Base-by-base conservation (phyloP, 1,284 basidiomycete genomes). In the Meira miltonrushii region DNA sequence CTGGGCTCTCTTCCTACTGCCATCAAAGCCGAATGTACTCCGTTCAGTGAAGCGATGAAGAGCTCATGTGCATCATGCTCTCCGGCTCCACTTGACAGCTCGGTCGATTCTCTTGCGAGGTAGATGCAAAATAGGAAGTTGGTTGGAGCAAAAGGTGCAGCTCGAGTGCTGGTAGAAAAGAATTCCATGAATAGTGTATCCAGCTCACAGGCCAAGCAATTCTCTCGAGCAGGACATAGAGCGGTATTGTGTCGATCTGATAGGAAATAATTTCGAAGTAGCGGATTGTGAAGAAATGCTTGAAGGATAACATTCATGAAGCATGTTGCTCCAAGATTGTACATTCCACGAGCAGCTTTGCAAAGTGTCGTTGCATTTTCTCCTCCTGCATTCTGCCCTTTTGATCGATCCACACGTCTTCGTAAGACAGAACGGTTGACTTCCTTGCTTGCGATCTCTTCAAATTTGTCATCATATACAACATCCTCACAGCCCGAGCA, bases 191-290 rank as follows among this genome's bases (percentile, higher is more conserved):
- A 94, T 5, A 96, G 83, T 65, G 85, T 86, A 78, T 97, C 93
- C 87, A 98, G 88, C 79, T 96, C 93, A 78, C 93, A 98, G 58
- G 88, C 92, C 54, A 89, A 88, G 79, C 93, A 98, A 38, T 88
- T 77, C 55, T 79, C 74, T 85, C 87, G 58, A 13, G 58, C 38
- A 33, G 21, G 58, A 90, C 61, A 86, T 76, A 68, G 81, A 81
- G 70, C 80, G 79, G 74, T 88, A 87, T 77, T 75, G 75, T 94
- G 91, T 71, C 86, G 87, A 78, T 96, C 93, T 53, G 87, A 85
- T 15, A 97, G 84, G 72, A 93, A 97, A 78, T 89, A 92, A 69
- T 90, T 90, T 46, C 91, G 85, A 9, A 97, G 82, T 4, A 96
- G 82, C 0, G 93, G 93, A 70, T 96, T 98, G 79, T 92, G 89